A percentile compares a stretch with the other conserved stretches of the same genome.
Conservation (phyloP, 305 asterid genomes). For the Fraxinus dipetala region DNA sequence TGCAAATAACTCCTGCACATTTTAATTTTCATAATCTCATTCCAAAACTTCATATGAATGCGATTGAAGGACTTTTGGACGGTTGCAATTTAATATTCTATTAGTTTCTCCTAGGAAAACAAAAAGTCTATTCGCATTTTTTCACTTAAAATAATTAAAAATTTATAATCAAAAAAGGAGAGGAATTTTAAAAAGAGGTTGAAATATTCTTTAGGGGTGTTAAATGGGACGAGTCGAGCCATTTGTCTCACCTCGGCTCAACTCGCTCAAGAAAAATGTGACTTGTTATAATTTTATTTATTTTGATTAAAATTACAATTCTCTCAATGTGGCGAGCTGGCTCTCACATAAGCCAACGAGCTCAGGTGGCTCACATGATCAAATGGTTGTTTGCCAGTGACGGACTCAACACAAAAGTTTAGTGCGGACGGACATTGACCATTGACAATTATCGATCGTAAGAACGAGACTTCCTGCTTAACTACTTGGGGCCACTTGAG, state of each 20-base stretch:
- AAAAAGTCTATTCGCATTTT: too few relatives aligned
- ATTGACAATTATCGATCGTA: too few relatives aligned
- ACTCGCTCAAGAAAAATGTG: not conserved
- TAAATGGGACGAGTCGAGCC: not conserved
- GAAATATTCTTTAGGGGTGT: not conserved
- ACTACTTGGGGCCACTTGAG: too few relatives aligned
- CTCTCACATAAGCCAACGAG: not conserved
- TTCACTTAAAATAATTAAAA: not conserved
- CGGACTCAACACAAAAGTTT: too few relatives aligned
- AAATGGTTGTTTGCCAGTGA: not conserved
- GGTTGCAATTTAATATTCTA: too few relatives aligned
- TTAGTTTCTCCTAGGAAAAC: not conserved
- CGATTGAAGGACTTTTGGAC: not conserved
- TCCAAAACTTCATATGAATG: not conserved
- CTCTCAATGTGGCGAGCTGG: not conserved
- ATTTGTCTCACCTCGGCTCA: not conserved
- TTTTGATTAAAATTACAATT: too few relatives aligned
- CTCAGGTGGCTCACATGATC: not conserved
- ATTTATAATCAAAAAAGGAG: too few relatives aligned
- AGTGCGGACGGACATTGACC: too few relatives aligned
- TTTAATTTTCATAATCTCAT: not conserved
- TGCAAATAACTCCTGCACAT: not conserved
- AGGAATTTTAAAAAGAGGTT: not conserved
- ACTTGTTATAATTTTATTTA: too few relatives aligned
- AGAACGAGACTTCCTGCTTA: too few relatives aligned